Conservation (phyloP, 1,284 basidiomycete species). For the Sanghuangporus weigelae region DNA sequence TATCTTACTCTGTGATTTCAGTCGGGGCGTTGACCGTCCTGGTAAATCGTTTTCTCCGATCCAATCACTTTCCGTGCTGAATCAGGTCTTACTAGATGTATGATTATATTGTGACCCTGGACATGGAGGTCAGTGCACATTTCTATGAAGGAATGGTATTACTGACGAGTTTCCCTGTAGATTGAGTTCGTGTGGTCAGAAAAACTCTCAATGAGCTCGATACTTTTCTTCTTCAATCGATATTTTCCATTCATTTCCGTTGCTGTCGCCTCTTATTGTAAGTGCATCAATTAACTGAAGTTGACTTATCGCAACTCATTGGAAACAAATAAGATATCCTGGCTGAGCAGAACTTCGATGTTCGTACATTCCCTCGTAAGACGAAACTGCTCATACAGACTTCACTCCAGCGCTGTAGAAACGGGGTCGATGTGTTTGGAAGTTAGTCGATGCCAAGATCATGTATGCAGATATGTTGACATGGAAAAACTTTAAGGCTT, state of each 20-base stretch:
- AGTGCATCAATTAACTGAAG: no score
- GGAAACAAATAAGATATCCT: not conserved
- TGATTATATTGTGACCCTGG: not conserved
- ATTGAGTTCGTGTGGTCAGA: constrained; percentile 45
- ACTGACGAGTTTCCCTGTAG: constrained; percentile 43
- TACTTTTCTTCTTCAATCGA: constrained; percentile 1
- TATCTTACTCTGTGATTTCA: constrained; percentile 42
- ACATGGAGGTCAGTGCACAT: not conserved
- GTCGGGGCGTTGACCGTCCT: constrained; percentile 60
- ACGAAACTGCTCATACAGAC: not conserved
- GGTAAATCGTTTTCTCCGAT: constrained; percentile 60
- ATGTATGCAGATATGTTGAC: not conserved
- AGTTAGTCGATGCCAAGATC: not conserved
- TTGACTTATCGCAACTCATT: not conserved
- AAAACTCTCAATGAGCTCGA: constrained; percentile 22
- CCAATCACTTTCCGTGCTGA: constrained; percentile 1
- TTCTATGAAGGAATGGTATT: not conserved
- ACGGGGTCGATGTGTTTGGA: not conserved
- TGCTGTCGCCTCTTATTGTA: not conserved
- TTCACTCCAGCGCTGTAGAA: not conserved
- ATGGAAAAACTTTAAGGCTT: not conserved
- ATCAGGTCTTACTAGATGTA: constrained; percentile 22
- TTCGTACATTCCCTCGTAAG: not conserved
- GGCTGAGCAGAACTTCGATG: not conserved
- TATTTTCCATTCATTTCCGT: not conserved